phyloP scores from a whole-genome alignment of 192 early-diverging fungal species.

The Linnemannia elongata region DNA sequence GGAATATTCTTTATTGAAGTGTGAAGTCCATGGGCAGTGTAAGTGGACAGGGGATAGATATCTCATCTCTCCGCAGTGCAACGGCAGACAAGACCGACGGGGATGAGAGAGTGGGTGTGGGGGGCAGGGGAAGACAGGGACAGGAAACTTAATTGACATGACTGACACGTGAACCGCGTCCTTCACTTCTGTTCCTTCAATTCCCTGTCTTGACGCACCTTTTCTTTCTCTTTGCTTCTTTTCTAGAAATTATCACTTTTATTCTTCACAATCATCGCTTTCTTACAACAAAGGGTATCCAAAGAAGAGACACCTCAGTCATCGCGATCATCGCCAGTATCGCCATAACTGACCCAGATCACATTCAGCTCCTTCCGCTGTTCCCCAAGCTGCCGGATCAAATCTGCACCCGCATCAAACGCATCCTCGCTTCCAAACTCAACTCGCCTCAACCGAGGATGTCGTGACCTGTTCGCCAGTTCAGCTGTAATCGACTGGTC shows the following conservation, averaged over 20 bases:
- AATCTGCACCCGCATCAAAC: slow-evolving; percentile 33
- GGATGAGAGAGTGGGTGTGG: not conserved
- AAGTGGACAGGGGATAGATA: not conserved
- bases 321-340: slow-evolving; percentile 38
- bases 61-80: not conserved
- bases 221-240: not conserved
- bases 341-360: slow-evolving; percentile 35
- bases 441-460: slow-evolving; percentile 26
- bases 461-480: slow-evolving; percentile 17
- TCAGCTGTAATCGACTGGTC: slow-evolving; percentile 31
- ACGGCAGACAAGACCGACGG: slow-evolving; percentile 7
- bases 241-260: too few species aligned
- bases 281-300: not conserved
- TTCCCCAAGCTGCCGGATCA: not conserved
- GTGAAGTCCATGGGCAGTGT: not conserved
- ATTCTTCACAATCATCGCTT: not conserved
- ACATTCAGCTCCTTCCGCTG: slow-evolving; percentile 26
- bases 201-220: not conserved
- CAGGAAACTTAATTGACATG: not conserved
- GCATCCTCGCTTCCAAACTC: slow-evolving; percentile 53
- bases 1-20: not conserved
- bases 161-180: not conserved
- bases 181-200: not conserved
- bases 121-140: not conserved
- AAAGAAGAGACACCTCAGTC: slow-evolving; percentile 4